Evolutionary conservation across 1,139 yeast genomes (phyloP).

Genomic region (Sugiyamaella paludigena): DNA sequence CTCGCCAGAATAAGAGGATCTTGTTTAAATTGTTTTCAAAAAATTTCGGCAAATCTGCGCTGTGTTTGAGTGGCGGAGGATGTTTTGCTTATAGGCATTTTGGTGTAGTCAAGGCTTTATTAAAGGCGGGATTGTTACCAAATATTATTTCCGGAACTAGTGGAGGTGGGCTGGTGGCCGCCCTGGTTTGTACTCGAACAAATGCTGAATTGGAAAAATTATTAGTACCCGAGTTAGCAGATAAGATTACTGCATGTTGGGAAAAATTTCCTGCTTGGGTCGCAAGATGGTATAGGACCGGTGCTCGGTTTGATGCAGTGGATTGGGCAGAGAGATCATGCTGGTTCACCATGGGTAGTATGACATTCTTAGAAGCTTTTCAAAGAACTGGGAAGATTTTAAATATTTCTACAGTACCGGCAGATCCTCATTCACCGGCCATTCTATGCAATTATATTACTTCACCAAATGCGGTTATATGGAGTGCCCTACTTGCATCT

Average conservation of each 20-base stretch:
- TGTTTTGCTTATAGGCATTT: conserved; percentile 75
- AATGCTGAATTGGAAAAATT: conserved; percentile 60
- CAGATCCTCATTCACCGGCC: conserved; percentile 80
- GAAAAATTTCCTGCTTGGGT: conserved; percentile 61
- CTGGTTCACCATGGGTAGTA: conserved; percentile 71
- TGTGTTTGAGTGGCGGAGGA: conserved; percentile 78
- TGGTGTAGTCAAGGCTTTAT: conserved; percentile 69
- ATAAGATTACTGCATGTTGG: conserved; percentile 68
- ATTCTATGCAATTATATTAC: conserved; percentile 75
- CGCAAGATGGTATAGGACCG: conserved; percentile 64
- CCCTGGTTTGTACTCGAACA: conserved; percentile 67
- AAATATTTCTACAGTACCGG: conserved; percentile 76
- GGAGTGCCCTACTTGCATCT: conserved; percentile 75
- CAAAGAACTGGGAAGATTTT: conserved; percentile 66
- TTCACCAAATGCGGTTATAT: conserved; percentile 77
- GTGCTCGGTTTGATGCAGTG: conserved; percentile 73
- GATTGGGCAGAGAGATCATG: conserved; percentile 69
- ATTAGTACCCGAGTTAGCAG: conserved; percentile 60
- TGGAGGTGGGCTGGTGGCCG: conserved; percentile 82
- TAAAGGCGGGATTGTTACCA: conserved; percentile 67
- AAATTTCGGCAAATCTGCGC: conserved; percentile 70
- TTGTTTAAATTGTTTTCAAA: conserved; percentile 59
- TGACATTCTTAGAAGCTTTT: conserved; percentile 69
- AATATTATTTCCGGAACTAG: conserved; percentile 73
- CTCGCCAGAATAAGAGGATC: conserved; percentile 45